phyloP scores from a whole-genome alignment of 2,329 filamentous ascomycete species.

The Alternaria panax region DNA sequence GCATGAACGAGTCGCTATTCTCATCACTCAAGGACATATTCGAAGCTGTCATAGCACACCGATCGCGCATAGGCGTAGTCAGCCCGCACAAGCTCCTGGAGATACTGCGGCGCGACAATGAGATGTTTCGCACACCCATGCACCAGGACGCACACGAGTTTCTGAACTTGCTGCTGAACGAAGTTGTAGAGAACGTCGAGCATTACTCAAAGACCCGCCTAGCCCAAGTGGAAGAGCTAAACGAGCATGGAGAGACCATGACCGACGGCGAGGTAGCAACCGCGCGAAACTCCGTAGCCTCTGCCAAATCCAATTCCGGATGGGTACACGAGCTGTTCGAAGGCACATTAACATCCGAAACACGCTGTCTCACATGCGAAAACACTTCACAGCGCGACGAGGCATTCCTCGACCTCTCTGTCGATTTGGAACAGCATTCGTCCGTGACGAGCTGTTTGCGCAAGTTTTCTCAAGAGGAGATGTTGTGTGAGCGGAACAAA shows the following conservation, averaged over 20 bases:
- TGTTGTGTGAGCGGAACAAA: conserved; percentile 96
- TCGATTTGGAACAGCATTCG: conserved; percentile 92
- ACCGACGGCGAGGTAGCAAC: conserved; percentile 29
- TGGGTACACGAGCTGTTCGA: conserved; percentile 99
- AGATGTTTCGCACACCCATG: conserved; percentile 97
- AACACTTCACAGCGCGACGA: conserved; percentile 95
- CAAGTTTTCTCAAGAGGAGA: conserved; percentile 97
- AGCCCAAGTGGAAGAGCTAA: conserved; percentile 43
- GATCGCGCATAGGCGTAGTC: conserved; percentile 84
- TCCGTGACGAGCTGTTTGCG: conserved; percentile 94
- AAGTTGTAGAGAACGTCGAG: conserved; percentile 93
- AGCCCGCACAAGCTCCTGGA: conserved; percentile 93
- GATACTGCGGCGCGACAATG: conserved; percentile 91
- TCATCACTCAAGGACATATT: conserved; percentile 97
- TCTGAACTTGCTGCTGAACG: conserved; percentile 91
- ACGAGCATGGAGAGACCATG: conserved; percentile 28
- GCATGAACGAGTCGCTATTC: conserved; percentile 94
- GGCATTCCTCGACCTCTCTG: conserved; percentile 93
- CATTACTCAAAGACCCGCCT: conserved; percentile 74
- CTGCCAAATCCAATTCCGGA: conserved; percentile 53
- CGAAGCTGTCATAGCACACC: conserved; percentile 81
- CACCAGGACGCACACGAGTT: conserved; percentile 99
- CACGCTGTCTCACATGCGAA: conserved; percentile 94
- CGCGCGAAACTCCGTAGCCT: conserved; percentile 25
- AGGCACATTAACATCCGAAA: conserved; percentile 92